These are phyloP conservation scores for Phyllosticta citrichinensis DNA, from an alignment of 2,329 filamentous ascomycete species.

Conservation along the genomic window DNA sequence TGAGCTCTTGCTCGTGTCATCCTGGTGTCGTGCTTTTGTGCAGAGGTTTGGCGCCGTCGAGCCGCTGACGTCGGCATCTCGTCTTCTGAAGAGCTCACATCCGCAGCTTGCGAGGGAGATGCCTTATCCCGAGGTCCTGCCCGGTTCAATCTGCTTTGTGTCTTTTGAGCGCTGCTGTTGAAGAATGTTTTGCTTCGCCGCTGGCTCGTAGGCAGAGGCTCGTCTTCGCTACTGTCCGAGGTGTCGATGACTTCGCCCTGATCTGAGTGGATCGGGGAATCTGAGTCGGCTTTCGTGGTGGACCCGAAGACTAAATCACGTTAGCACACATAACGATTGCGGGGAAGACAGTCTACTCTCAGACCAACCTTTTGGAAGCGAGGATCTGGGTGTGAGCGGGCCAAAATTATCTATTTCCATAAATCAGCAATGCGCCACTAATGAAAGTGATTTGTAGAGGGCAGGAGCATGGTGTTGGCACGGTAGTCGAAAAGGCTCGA, in stretches of 20 bases:
- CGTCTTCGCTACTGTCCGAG: neutral
- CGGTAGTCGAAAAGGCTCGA: neutral
- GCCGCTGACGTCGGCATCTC: neutral
- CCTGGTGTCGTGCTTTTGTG: constrained; percentile 11
- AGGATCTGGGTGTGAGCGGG: neutral
- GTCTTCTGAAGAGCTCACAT: neutral
- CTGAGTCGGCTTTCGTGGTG: neutral
- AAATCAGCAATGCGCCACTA: neutral
- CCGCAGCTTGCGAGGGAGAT: neutral
- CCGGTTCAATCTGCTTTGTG: neutral
- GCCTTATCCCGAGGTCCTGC: neutral
- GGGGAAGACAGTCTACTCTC: neutral
- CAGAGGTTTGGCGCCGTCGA: neutral
- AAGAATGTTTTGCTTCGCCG: neutral
- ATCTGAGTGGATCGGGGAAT: neutral
- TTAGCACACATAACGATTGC: neutral
- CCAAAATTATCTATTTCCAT: neutral
- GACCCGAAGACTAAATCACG: neutral
- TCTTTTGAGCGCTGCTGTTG: neutral
- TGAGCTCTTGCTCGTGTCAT: constrained; percentile 11
- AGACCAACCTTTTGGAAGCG: neutral
- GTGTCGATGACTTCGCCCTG: neutral
- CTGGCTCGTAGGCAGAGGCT: neutral
- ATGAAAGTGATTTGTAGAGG: neutral
- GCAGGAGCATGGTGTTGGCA: neutral